Conservation (phyloP, 73 alveolate genomes). For the Paramecium pentaurelia region DNA sequence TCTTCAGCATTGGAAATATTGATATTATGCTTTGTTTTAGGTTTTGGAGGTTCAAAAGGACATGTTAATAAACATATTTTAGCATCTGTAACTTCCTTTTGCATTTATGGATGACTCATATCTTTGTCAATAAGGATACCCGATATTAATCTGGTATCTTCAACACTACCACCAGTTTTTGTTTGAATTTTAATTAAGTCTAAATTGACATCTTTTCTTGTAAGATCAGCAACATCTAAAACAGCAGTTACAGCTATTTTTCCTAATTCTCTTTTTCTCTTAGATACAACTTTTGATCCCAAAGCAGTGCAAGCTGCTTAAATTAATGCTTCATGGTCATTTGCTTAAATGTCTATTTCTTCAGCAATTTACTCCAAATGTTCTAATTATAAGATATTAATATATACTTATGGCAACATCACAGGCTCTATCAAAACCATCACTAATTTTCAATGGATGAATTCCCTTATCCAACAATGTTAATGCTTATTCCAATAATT, state of each 20-base stretch:
- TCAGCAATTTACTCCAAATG: constrained; percentile 51
- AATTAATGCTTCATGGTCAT: constrained; percentile 62
- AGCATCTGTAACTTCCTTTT: constrained; percentile 94
- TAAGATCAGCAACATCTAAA: constrained; percentile 94
- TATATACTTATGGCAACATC: constrained; percentile 64
- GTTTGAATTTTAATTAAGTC: constrained; percentile 94
- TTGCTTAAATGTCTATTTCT: constrained; percentile 32
- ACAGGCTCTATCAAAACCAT: constrained; percentile 98
- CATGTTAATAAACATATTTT: constrained; percentile 93
- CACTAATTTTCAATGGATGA: constrained; percentile 97
- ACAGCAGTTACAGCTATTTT: constrained; percentile 98
- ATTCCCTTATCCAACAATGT: constrained; percentile 94
- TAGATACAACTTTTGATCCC: constrained; percentile 96
- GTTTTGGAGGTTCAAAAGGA: constrained; percentile 99
- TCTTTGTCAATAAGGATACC: constrained; percentile 98
- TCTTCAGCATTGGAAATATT: constrained; percentile 97
- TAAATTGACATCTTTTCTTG: constrained; percentile 97
- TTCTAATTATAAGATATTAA: not conserved
- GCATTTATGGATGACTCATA: constrained; percentile 99
- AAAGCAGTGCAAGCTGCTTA: constrained; percentile 98
- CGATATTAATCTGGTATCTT: constrained; percentile 87
- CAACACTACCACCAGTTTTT: constrained; percentile 94
- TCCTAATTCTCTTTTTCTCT: constrained; percentile 86
- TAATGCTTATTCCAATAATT: constrained; percentile 93
- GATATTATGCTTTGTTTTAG: constrained; percentile 98